Conservation (phyloP, 306 rosid genomes). For the Rosa lucieae region DNA sequence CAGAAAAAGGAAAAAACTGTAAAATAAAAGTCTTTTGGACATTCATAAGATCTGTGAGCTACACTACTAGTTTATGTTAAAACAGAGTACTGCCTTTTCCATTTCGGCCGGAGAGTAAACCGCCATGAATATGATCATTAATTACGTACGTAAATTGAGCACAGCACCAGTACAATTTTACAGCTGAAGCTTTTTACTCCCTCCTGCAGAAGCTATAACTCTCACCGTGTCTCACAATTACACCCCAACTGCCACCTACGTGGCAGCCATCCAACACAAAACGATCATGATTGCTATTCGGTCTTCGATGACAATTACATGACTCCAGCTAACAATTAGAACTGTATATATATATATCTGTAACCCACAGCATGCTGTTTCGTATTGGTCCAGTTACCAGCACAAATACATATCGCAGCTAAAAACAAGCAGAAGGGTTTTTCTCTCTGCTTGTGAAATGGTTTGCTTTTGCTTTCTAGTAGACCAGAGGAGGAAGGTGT, state of each 20-base stretch:
- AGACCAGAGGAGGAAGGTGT: constrained; percentile 53
- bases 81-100: not conserved
- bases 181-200: not conserved
- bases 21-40: not conserved
- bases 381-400: not conserved
- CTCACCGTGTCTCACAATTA: constrained; percentile 1
- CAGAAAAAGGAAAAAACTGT: not conserved
- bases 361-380: not conserved
- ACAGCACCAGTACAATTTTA: not conserved
- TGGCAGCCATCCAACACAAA: constrained; percentile 18
- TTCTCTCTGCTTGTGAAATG: constrained; percentile 31
- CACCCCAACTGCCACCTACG: constrained; percentile 20
- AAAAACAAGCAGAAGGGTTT: constrained; percentile 1
- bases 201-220: not conserved
- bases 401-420: not conserved
- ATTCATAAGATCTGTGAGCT: not conserved
- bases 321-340: constrained; percentile 8
- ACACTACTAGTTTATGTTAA: not conserved
- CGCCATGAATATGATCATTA: not conserved
- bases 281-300: constrained; percentile 11
- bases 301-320: constrained; percentile 24
- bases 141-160: not conserved
- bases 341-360: not conserved
- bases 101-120: not conserved
- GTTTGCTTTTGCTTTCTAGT: constrained; percentile 81